phyloP scores from a whole-genome alignment of 306 rosid genomes.

The Prunus mira region DNA sequence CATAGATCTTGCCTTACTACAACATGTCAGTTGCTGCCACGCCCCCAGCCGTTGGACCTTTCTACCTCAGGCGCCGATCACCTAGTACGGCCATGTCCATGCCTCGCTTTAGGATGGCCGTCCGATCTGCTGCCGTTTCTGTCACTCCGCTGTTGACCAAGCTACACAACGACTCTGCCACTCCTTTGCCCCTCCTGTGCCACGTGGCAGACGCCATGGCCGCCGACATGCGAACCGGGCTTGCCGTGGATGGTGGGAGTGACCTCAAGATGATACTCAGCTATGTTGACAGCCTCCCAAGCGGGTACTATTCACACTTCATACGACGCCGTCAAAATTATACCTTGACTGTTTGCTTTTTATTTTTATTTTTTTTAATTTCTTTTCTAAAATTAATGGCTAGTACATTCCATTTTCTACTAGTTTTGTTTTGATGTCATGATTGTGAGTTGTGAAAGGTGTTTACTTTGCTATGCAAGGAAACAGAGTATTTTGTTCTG shows the following conservation, averaged over 20 bases:
- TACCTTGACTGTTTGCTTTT: not conserved
- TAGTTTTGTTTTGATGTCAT: not conserved
- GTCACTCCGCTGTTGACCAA: constrained; percentile 45
- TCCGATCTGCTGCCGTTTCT: constrained; percentile 54
- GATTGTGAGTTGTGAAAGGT: too few species aligned
- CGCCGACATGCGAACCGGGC: constrained; percentile 73
- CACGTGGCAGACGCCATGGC: constrained; percentile 70
- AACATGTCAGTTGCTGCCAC: constrained; percentile 47
- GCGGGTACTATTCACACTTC: constrained; percentile 49
- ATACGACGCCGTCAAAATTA: not conserved
- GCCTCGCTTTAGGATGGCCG: constrained; percentile 47
- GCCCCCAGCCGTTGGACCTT: constrained; percentile 41
- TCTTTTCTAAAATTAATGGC: not conserved
- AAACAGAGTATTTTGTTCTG: not conserved
- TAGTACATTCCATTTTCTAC: not conserved
- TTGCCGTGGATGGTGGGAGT: constrained; percentile 45
- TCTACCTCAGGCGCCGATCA: constrained; percentile 42
- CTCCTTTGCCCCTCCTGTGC: constrained; percentile 68
- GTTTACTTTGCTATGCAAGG: not conserved
- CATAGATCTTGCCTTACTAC: not conserved
- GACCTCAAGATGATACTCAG: constrained; percentile 89
- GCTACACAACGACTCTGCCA: constrained; percentile 59
- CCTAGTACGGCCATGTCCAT: constrained; percentile 16
- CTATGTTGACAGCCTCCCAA: constrained; percentile 71
- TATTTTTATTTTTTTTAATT: not conserved